Evolutionary conservation across 2,329 filamentous ascomycete species (phyloP), one percentile per base, ranked within the genome.

Genomic region (Xylariaceae sp.): DNA sequence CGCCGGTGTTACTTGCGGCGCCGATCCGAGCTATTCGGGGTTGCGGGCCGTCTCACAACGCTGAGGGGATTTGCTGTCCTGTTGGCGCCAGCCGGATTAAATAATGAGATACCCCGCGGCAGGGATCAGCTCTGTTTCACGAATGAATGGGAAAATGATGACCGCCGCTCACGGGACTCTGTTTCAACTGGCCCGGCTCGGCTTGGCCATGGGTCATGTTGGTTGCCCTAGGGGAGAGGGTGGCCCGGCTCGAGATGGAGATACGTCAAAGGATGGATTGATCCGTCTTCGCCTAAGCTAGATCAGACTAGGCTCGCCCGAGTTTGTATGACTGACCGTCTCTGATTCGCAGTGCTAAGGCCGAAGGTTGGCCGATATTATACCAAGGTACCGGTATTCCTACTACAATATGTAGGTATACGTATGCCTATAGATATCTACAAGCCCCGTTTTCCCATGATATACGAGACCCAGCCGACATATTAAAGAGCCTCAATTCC

Each of bases 121-220:
- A 65, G 64, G 63, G 65, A 65, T 63, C 53, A 59, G 63, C 60
- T 54, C 59, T 55, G 48, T 57, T 57, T 58, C 52, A 59, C 57
- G 61, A 56, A 62, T 57, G 55, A 57, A 26, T 61, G 60, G 62
- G 62, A 56, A 60, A 63, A 62, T 47, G 64, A 56, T 15, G 32
- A 34, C 3, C 32, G 8, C 32, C 9, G 7, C 32, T 12, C 32
- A 34, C 32, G 32, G 32, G 32, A 34, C 13, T 15, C 32, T 12
- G 13, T 34, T 34, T 15, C 13, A 15, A 15, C 9, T 13, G 32
- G 13, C 32, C 32, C 32, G 30, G 6, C 68, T 76, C 77, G 77
- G 77, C 75, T 72, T 67, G 70, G 68, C 22, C 21, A 22, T 46
- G n/a, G 29, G 49, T 21, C 42, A 50, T 47, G 30, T 41, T 51